phyloP scores from a whole-genome alignment of 768 basidiomycete species.

The Boletus subcaerulescens region DNA sequence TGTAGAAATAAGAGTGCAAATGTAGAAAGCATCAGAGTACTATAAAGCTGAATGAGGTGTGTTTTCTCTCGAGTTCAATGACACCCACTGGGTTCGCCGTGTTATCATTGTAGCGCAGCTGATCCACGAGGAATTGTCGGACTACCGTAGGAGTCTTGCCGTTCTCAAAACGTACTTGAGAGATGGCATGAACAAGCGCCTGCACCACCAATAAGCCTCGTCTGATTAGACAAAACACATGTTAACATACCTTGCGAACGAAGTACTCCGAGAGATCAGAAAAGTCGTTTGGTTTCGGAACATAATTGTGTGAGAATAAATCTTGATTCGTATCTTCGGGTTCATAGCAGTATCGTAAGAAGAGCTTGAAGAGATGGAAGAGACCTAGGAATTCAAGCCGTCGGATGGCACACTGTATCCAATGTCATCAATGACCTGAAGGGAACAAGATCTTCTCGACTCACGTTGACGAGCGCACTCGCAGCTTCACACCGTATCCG shows the following conservation, averaged over 20 bases:
- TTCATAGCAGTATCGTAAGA: conserved; percentile 86
- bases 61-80: background rate
- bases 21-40: conserved; percentile 91
- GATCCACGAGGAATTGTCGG: conserved; percentile 84
- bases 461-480: conserved; percentile 73
- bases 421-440: conserved; percentile 11
- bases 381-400: conserved; percentile 85
- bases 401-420: conserved; percentile 73
- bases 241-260: conserved; percentile 72
- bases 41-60: conserved; percentile 28
- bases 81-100: conserved; percentile 76
- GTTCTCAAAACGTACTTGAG: conserved; percentile 81
- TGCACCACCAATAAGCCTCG: conserved; percentile 29
- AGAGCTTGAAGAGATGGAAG: conserved; percentile 95
- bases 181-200: conserved; percentile 79
- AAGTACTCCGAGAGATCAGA: conserved; percentile 90
- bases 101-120: conserved; percentile 94
- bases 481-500: conserved; percentile 96
- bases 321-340: conserved; percentile 80
- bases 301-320: conserved; percentile 81
- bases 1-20: conserved; percentile 80
- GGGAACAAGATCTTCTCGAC: conserved; percentile 25
- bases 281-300: conserved; percentile 96
- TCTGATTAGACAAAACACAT: background rate
- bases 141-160: conserved; percentile 86